Percentiles rank a stretch among this genome's conserved stretches.
Evolutionary conservation across 2,329 filamentous ascomycete species (phyloP).

Genomic region (Aspergillus nomiae): DNA sequence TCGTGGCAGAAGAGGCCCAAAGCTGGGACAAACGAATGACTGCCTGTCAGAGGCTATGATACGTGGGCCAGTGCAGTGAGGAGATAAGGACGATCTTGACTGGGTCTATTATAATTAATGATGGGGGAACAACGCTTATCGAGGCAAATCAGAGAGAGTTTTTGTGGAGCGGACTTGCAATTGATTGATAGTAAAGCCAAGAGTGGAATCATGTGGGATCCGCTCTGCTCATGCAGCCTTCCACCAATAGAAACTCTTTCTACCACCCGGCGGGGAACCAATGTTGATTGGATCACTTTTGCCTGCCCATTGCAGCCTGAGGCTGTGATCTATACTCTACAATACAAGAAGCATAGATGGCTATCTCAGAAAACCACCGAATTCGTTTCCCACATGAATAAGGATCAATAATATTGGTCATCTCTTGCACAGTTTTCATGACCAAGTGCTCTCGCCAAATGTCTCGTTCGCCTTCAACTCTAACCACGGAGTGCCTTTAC

Average conservation of each 20-base stretch:
- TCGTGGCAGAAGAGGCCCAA: neutral
- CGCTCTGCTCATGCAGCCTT: neutral
- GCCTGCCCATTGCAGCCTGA: neutral
- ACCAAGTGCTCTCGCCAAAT: conserved; percentile 16
- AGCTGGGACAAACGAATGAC: neutral
- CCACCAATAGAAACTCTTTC: conserved; percentile 1
- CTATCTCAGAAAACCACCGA: neutral
- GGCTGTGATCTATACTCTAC: neutral
- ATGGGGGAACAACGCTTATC: neutral
- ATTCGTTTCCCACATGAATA: too few species aligned
- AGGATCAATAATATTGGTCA: neutral
- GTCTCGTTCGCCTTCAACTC: conserved; percentile 15
- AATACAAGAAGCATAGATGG: neutral
- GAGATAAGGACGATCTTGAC: neutral
- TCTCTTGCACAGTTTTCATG: neutral
- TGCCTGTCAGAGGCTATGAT: neutral
- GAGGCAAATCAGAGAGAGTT: neutral
- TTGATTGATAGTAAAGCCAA: conserved; percentile 2
- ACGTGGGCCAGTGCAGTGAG: neutral
- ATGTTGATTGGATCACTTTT: neutral
- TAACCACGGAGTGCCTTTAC: conserved; percentile 29
- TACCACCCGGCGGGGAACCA: conserved; percentile 1
- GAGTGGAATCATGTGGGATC: conserved; percentile 3
- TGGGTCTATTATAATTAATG: conserved; percentile 4
- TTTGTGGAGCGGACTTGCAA: neutral